These are phyloP conservation scores for Dunaliella primolecta DNA, from an alignment of 139 green algal species.

Conservation along the genomic window DNA sequence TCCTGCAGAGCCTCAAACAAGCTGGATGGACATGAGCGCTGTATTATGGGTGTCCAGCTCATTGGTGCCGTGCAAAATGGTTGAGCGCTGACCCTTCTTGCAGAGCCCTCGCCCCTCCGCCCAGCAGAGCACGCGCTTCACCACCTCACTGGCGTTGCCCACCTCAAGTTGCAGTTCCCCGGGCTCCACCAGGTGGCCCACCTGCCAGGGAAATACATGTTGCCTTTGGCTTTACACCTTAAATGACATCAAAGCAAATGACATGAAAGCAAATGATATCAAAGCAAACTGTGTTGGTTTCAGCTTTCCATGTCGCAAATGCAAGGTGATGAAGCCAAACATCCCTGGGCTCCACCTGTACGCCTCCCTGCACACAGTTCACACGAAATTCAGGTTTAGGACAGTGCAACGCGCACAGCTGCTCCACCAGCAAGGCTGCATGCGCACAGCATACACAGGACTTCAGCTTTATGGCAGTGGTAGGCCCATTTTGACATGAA, in stretches of 20 bases:
- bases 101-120: neutral
- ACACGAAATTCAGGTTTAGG: too few relatives aligned
- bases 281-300: neutral
- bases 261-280: constrained; percentile 1
- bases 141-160: neutral
- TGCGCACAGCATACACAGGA: too few relatives aligned
- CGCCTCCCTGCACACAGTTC: too few relatives aligned
- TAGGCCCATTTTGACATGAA: too few relatives aligned
- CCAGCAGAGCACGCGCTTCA: constrained; percentile 14
- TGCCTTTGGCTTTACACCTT: neutral
- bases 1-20: neutral
- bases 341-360: too few relatives aligned
- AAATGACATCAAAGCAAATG: neutral
- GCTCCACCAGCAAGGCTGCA: too few relatives aligned
- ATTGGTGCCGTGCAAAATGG: constrained; percentile 26
- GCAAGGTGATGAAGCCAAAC: too few relatives aligned
- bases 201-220: neutral
- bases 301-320: too few relatives aligned
- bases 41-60: constrained; percentile 17
- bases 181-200: neutral
- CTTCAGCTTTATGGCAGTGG: too few relatives aligned
- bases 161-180: neutral
- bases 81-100: neutral
- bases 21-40: constrained; percentile 8
- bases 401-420: too few relatives aligned